These are phyloP conservation scores for Fomes fomentarius DNA, from an alignment of 1,284 basidiomycete genomes.

Conservation along the genomic window DNA sequence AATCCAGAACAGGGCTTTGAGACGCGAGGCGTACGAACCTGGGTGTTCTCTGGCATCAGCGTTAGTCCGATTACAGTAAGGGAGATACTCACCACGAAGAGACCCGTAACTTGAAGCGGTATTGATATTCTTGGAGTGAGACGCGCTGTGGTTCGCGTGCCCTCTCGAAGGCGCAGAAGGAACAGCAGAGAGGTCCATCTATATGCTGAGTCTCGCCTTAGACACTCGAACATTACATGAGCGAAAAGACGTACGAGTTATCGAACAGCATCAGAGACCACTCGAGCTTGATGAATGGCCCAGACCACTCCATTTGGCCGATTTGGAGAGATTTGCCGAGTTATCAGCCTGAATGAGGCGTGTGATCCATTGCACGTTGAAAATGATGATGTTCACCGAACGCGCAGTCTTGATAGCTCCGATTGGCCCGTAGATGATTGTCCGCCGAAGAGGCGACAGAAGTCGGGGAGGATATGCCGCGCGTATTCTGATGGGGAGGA, in stretches of 20 bases:
- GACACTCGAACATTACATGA: too few species aligned
- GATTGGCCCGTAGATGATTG: slow-evolving; percentile 16
- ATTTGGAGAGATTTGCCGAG: slow-evolving; percentile 3
- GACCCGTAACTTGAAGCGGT: too few species aligned
- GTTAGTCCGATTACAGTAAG: too few species aligned
- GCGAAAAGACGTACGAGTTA: slow-evolving; percentile 23
- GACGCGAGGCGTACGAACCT: neutral
- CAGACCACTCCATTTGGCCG: slow-evolving; percentile 6
- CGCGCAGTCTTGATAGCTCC: slow-evolving; percentile 15
- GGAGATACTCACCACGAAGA: too few species aligned
- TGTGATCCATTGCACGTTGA: neutral
- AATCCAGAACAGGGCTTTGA: slow-evolving; percentile 31
- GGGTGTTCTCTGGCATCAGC: too few species aligned
- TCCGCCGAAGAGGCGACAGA: slow-evolving; percentile 3
- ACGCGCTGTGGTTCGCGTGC: neutral
- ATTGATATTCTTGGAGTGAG: too few species aligned
- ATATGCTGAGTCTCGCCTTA: too few species aligned
- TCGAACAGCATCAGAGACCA: slow-evolving; percentile 36
- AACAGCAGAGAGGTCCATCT: slow-evolving; percentile 10
- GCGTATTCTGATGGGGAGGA: slow-evolving; percentile 29
- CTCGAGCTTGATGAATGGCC: slow-evolving; percentile 26
- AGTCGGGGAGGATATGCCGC: slow-evolving; percentile 29
- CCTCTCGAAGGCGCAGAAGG: slow-evolving; percentile 1
- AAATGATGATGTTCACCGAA: slow-evolving; percentile 20
- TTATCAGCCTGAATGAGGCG: neutral